Evolutionary conservation across 148 eudicot genomes (phyloP).

Genomic region (Chenopodium album): DNA sequence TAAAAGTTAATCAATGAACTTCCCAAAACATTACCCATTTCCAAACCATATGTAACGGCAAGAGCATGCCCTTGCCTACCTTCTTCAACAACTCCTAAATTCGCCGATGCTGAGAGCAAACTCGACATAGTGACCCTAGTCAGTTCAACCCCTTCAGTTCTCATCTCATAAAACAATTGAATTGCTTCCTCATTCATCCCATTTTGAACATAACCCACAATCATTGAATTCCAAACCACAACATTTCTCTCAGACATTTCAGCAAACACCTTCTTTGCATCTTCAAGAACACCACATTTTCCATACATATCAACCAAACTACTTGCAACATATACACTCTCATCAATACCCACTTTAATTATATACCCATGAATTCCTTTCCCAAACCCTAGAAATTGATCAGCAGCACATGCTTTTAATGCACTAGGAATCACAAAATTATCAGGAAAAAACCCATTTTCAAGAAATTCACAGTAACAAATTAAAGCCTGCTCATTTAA

Average conservation of each 20-base stretch:
- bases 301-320: conserved; percentile 69
- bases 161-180: conserved; percentile 45
- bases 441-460: conserved; percentile 41
- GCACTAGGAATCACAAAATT: conserved; percentile 50
- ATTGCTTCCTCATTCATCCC: conserved; percentile 54
- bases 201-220: conserved; percentile 53
- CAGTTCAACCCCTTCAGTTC: conserved; percentile 45
- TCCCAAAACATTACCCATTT: conserved; percentile 47
- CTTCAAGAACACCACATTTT: conserved; percentile 47
- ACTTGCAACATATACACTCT: conserved; percentile 53
- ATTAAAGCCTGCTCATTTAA: conserved; percentile 34
- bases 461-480: conserved; percentile 39
- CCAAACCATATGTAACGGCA: conserved; percentile 42
- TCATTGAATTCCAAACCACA: conserved; percentile 56
- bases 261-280: conserved; percentile 47
- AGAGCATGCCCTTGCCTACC: conserved; percentile 62
- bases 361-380: conserved; percentile 54
- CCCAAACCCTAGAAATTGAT: conserved; percentile 33
- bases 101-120: conserved; percentile 55
- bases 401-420: conserved; percentile 59
- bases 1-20: conserved; percentile 58
- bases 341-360: conserved; percentile 41
- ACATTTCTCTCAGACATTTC: conserved; percentile 46
- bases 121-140: conserved; percentile 51
- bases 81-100: conserved; percentile 39